These are phyloP conservation scores for Plasmodium billcollinsi DNA, from an alignment of 169 alveolate genomes.

Conservation along the genomic window DNA sequence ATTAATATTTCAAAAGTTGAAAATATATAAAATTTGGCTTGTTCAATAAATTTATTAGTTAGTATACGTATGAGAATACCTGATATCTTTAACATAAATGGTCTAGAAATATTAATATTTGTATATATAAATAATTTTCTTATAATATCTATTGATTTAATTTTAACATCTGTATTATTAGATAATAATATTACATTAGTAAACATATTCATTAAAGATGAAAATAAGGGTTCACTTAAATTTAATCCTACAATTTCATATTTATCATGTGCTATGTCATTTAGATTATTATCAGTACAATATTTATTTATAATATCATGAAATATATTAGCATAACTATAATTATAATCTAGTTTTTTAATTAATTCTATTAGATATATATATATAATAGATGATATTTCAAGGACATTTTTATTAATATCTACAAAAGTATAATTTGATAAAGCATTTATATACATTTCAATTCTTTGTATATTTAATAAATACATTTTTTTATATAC, in stretches of 20 bases:
- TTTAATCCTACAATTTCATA: conserved; percentile 77
- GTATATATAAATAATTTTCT: conserved; percentile 69
- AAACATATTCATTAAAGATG: conserved; percentile 32
- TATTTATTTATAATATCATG: conserved; percentile 57
- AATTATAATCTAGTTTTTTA: conserved; percentile 24
- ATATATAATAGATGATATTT: conserved; percentile 23
- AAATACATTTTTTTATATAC: conserved; percentile 20
- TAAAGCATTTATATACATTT: conserved; percentile 20
- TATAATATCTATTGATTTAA: conserved; percentile 47
- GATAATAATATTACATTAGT: conserved; percentile 65
- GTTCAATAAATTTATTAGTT: conserved; percentile 75
- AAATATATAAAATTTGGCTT: conserved; percentile 61
- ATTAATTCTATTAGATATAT: conserved; percentile 44
- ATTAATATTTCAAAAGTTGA: conserved; percentile 67
- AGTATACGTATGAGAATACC: conserved; percentile 68
- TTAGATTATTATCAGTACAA: conserved; percentile 33
- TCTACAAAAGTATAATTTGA: conserved; percentile 64
- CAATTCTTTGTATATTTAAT: conserved; percentile 33
- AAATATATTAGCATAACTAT: conserved; percentile 14
- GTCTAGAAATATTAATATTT: conserved; percentile 17
- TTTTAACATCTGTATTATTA: conserved; percentile 57
- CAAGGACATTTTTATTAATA: conserved; percentile 58
- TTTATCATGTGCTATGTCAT: conserved; percentile 45
- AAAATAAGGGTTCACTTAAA: conserved; percentile 36
- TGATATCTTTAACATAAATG: conserved; percentile 56